phyloP scores from a whole-genome alignment of 2,329 filamentous ascomycete genomes.

The Cladosporium cucumerinum region DNA sequence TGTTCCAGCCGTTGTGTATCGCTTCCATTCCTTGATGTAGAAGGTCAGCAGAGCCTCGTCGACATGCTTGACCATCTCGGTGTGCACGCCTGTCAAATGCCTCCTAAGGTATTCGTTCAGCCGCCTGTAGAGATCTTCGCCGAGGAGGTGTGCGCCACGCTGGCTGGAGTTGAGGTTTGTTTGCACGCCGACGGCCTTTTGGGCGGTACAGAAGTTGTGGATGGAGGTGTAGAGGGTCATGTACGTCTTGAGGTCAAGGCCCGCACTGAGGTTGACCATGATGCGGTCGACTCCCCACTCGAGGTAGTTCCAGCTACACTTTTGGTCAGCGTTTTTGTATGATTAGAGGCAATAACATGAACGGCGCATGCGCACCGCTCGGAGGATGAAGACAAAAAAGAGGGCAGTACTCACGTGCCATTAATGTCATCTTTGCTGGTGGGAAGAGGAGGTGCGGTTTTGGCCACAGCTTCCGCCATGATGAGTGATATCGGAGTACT shows the following conservation, averaged over 20 bases:
- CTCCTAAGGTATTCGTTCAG: slow-evolving; percentile 78
- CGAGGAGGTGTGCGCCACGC: slow-evolving; percentile 84
- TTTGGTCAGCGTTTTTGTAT: slow-evolving; percentile 45
- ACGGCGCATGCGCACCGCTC: background rate
- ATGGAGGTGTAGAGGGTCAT: slow-evolving; percentile 98
- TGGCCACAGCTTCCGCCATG: slow-evolving; percentile 12
- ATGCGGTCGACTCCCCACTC: slow-evolving; percentile 85
- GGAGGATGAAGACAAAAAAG: background rate
- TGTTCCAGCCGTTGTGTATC: slow-evolving; percentile 92
- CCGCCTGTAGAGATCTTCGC: slow-evolving; percentile 92
- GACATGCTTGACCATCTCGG: slow-evolving; percentile 71
- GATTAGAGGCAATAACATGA: background rate
- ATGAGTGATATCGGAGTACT: background rate
- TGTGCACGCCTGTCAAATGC: slow-evolving; percentile 70
- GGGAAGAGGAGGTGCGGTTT: slow-evolving; percentile 31
- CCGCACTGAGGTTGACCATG: slow-evolving; percentile 87
- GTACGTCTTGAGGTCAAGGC: slow-evolving; percentile 93
- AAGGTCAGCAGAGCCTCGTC: slow-evolving; percentile 88
- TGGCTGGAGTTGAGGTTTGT: slow-evolving; percentile 55
- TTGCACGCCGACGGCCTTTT: slow-evolving; percentile 71
- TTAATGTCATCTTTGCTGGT: slow-evolving; percentile 39
- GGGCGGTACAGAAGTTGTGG: slow-evolving; percentile 98
- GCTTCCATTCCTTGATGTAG: slow-evolving; percentile 95
- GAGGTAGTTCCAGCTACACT: slow-evolving; percentile 69
- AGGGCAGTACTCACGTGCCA: slow-evolving; percentile 30